Base-by-base conservation (phyloP, 345 rosid genomes). In the Salix viminalis region DNA sequence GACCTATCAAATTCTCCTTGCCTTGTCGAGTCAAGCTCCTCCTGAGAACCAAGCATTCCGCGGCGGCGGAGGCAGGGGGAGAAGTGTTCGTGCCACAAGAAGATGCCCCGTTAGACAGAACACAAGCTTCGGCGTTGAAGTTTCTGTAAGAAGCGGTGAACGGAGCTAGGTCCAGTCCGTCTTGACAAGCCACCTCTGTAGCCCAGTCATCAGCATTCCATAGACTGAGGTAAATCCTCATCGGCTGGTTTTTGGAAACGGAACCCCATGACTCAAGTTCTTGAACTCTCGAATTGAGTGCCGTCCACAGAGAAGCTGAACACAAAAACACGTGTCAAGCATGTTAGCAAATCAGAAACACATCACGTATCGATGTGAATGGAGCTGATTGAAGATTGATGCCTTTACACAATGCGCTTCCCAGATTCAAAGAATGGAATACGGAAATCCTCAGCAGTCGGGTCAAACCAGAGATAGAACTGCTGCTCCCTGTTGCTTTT, bases 401-500 rank as follows among this genome's bases (percentile, higher is more conserved):
- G 41, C 89, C n/a, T n/a, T 82, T 84, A 91, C 97, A 86, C 78
- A 41, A 90, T 85, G 44, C 75, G 88, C 3, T 77, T 72, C 36
- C n/a, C n/a, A 87, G 90, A 72, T 89, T 92, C 94, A 88, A 21
- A 90, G 82, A 34, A 89, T 85, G 58, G 94, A 85, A 71, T 92
- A 92, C 18, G 94, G 90, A 83, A 93, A 70, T 88, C 90, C 77
- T 84, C 86, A 37, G 89, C 81, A 10, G 91, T 89, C 8, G 91
- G 97, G 36, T 92, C 91, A 71, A 90, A 90, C 92, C 92, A 91
- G 42, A 92, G 86, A 75, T 88, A 74, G 69, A 90, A 92, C 32
- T 92, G 97, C 65, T 92, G 93, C 81, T 92, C 93, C 75, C 89
- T 86, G 72, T 85, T 81, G 74, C 94, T 94, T 78, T 89, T 88